Evolutionary conservation across 2,329 filamentous ascomycete species (phyloP).

Genomic region (Penicillium psychrosexuale): DNA sequence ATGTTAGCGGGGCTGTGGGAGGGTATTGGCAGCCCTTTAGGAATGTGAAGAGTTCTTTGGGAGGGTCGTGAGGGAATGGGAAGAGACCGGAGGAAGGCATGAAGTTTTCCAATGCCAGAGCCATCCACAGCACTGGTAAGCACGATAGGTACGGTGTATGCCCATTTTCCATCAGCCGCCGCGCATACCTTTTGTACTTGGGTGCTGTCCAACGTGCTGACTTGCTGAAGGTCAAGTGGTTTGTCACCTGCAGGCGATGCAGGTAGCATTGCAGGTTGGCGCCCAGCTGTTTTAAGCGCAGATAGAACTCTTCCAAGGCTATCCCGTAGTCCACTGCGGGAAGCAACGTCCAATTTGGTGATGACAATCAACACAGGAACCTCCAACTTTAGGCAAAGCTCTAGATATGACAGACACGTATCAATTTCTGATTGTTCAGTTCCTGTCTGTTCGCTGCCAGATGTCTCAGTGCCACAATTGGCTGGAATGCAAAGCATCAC

Average conservation of each 20-base stretch:
- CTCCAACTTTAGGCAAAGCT: constrained; percentile 76
- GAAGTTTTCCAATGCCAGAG: constrained; percentile 73
- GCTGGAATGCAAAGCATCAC: constrained; percentile 83
- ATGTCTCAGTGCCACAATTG: constrained; percentile 59
- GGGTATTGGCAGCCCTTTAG: constrained; percentile 7
- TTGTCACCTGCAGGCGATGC: constrained; percentile 48
- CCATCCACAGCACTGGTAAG: constrained; percentile 85
- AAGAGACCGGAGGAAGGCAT: constrained; percentile 74
- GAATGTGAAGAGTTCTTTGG: constrained; percentile 21
- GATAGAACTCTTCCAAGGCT: constrained; percentile 73
- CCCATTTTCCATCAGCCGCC: constrained; percentile 35
- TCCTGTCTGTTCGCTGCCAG: constrained; percentile 15
- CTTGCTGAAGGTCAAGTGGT: constrained; percentile 52
- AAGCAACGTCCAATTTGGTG: constrained; percentile 87
- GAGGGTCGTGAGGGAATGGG: constrained; percentile 58
- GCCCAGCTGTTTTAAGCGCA: constrained; percentile 70
- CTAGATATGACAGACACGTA: constrained; percentile 73
- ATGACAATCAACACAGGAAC: constrained; percentile 77
- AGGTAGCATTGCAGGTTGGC: constrained; percentile 68
- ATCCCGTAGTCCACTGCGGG: constrained; percentile 64
- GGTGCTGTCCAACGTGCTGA: constrained; percentile 56
- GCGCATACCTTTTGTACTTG: constrained; percentile 59
- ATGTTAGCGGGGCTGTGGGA: constrained; percentile 59
- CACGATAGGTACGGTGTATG: constrained; percentile 71
- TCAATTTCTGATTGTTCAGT: constrained; percentile 56